Evolutionary conservation across 2,329 filamentous ascomycete species (phyloP), one percentile per base, ranked within the genome.

Genomic region (Colletotrichum plurivorum): DNA sequence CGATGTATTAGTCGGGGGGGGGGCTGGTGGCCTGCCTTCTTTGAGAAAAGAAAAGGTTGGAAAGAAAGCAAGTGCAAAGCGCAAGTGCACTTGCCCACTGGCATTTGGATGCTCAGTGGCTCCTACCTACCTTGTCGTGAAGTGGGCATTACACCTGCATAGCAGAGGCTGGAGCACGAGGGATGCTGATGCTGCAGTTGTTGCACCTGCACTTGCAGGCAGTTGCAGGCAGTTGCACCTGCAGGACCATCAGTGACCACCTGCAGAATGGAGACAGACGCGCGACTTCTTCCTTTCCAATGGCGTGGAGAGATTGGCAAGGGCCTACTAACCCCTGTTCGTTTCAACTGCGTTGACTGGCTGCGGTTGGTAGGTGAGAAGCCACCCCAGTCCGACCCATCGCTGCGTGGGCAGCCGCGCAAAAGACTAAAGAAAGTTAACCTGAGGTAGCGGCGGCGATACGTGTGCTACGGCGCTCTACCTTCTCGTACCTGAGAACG

Each of bases 211-310:
- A 31, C 27, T 31, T 31, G 27, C 27, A 31, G 27, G 27, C 27
- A 31, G 8, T 9, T 31, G 31, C 31, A 36, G 31, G 45, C 18
- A 48, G 16, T 20, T 52, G 48, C 48, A 52, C 22, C 22, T 52
- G 48, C 48, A 25, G 9, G n/a, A n/a, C n/a, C n/a, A n/a, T n/a
- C n/a, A n/a, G n/a, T n/a, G 9, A 16, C n/a, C 48, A 52, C 22
- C 18, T 54, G 52, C 52, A 54, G 20, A 22, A 18, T 22, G 46
- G 51, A 46, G 39, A 18, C 59, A 63, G 25, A 53, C 53, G 59
- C 64, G 53, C 61, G 41, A 68, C 65, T 45, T 68, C 65, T 45
- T 68, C 31, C 16, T 56, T 31, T 20, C 62, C 54, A 68, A 54
- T 59, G 54, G 43, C 20, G 57, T 41, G 13, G 48, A 51, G 43